Percentiles rank a stretch among this genome's conserved stretches.
These are phyloP conservation scores for Ophiosphaerella korrae DNA, from an alignment of 2,329 filamentous ascomycete genomes.

Conservation along the genomic window DNA sequence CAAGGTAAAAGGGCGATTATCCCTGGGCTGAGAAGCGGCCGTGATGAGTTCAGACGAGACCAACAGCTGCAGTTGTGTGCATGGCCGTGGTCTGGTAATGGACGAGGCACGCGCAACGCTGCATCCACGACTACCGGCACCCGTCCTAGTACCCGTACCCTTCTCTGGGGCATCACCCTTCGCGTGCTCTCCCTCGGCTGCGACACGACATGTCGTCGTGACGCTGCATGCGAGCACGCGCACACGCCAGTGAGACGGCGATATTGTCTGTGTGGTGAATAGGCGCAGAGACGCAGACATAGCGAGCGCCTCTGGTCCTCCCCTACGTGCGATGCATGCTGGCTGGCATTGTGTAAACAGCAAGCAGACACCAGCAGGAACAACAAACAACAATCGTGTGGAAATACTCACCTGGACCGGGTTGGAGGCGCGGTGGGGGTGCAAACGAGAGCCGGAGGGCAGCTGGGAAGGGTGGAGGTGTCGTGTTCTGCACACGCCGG, in stretches of 20 bases:
- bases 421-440: not conserved
- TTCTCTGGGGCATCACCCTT: too few relatives aligned
- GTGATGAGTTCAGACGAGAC: slow-evolving; percentile 2
- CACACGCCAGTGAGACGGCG: too few relatives aligned
- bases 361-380: not conserved
- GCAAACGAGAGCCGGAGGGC: slow-evolving; percentile 3
- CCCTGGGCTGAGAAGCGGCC: not conserved
- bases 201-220: too few relatives aligned
- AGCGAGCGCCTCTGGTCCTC: too few relatives aligned
- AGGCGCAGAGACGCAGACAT: too few relatives aligned
- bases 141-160: too few relatives aligned
- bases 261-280: too few relatives aligned
- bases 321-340: slow-evolving; percentile 4
- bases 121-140: not conserved
- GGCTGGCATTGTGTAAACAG: slow-evolving; percentile 10
- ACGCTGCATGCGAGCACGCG: too few relatives aligned
- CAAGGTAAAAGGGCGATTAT: too few relatives aligned
- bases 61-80: not conserved
- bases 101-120: not conserved
- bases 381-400: not conserved
- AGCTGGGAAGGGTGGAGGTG: slow-evolving; percentile 5
- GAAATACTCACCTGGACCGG: slow-evolving; percentile 10
- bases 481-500: slow-evolving; percentile 12
- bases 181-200: too few relatives aligned
- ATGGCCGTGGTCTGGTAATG: not conserved